Percentiles rank a stretch among this genome's conserved stretches.
These are phyloP conservation scores for Carex arenaria DNA, from an alignment of 202 grass and related monocot genomes.

Conservation along the genomic window DNA sequence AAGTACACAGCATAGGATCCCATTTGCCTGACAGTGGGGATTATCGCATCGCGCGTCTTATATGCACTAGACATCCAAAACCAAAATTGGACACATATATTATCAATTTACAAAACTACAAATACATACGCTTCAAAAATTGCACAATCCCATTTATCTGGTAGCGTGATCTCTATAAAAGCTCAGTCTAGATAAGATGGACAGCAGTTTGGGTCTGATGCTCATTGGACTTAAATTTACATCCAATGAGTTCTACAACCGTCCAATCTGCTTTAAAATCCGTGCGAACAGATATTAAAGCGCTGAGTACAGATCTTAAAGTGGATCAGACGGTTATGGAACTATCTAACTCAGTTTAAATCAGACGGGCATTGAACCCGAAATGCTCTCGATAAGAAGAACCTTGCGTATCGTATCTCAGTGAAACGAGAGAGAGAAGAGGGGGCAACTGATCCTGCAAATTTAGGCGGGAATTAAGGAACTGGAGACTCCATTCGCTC, in stretches of 20 bases:
- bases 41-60: neutral
- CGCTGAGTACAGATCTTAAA: too few relatives aligned
- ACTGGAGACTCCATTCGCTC: neutral
- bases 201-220: too few relatives aligned
- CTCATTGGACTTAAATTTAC: too few relatives aligned
- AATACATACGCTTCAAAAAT: neutral
- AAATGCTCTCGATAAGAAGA: neutral
- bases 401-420: neutral
- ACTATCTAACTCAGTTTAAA: too few relatives aligned
- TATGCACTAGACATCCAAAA: neutral
- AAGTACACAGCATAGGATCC: neutral
- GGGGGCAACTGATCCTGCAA: neutral
- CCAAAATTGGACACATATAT: neutral
- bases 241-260: too few relatives aligned
- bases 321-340: too few relatives aligned
- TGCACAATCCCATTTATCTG: neutral
- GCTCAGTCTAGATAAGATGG: too few relatives aligned
- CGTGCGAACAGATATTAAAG: too few relatives aligned
- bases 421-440: neutral
- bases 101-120: neutral
- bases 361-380: too few relatives aligned
- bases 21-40: neutral
- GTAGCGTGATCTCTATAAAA: neutral
- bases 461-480: constrained; percentile 7
- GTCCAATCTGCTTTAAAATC: too few relatives aligned